Conservation (phyloP, 2,329 filamentous ascomycete genomes). For the Nemania diffusa region DNA sequence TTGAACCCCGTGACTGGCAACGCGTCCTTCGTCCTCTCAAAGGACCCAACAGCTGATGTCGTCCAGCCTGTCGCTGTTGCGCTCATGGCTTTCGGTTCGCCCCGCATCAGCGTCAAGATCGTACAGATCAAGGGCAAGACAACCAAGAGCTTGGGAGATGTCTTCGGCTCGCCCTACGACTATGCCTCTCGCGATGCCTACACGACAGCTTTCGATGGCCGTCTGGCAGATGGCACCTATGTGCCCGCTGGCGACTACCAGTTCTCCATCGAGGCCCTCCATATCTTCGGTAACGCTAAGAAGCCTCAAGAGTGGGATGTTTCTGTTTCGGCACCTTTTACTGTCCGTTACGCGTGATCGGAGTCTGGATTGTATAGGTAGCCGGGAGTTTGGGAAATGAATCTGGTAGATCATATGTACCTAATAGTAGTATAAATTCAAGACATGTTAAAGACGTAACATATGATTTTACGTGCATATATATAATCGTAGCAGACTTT, state of each 20-base stretch:
- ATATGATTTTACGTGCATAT: background rate
- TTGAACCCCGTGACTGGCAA: conserved; percentile 41
- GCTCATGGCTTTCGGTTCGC: conserved; percentile 58
- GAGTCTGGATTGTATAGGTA: background rate
- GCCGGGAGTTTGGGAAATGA: background rate
- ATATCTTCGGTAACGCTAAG: conserved; percentile 61
- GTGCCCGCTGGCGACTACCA: conserved; percentile 62
- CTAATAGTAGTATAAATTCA: conserved; percentile 27
- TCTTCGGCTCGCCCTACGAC: conserved; percentile 54
- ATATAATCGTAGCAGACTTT: too few species aligned
- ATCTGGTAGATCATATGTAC: conserved; percentile 9
- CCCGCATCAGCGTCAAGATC: conserved; percentile 57
- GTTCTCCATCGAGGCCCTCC: conserved; percentile 60
- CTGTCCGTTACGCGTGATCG: conserved; percentile 54
- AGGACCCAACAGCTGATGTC: conserved; percentile 39
- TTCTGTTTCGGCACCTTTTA: conserved; percentile 55
- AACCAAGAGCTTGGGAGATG: conserved; percentile 52
- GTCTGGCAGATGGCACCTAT: conserved; percentile 58
- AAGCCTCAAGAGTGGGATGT: conserved; percentile 60
- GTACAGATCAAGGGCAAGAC: conserved; percentile 53
- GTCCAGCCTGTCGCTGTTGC: conserved; percentile 55
- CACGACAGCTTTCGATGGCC: conserved; percentile 57
- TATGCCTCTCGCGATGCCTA: conserved; percentile 51
- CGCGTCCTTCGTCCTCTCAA: conserved; percentile 45
- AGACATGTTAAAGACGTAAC: conserved; percentile 10